Evolutionary conservation across 2,329 filamentous ascomycete genomes (phyloP), one percentile per base, ranked within the genome.

Genomic region (Stylonectria norvegica): DNA sequence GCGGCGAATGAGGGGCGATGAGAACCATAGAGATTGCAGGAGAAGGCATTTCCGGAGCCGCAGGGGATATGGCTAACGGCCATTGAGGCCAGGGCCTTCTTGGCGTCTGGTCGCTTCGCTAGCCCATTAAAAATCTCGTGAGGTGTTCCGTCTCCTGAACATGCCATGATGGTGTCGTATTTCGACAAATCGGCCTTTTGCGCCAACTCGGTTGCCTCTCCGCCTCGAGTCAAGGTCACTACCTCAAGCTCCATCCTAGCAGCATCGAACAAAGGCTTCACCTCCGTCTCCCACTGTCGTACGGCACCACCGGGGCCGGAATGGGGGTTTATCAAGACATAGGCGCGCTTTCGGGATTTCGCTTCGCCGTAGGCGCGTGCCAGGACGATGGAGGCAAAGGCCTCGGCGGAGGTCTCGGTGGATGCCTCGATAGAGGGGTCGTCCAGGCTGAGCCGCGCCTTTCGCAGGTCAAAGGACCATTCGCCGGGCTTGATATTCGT

Each of bases 121-220:
- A 98, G 69, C 0, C 93, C 93, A 60, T 98, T 97, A 71, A 96
- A 95, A 7, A 95, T 85, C 65, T 98, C 93, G 61, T 95, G 85
- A 0, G 89, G 85, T 27, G 95, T 73, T 8, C 93, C 93, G 56
- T 98, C 93, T 4, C 93, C 93, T 1, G 91, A 96, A 60, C 89
- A 93, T 47, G 88, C 87, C 18, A 91, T 81, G 11, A 97, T 77
- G 7, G 89, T 84, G 66, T 98, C 93, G 63, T 82, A 95, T 2
- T 75, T 78, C 34, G 89, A 78, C 19, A 93, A 75, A 58, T 96
- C 86, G 34, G 95, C 66, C 29, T 81, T 74, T 58, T 86, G 75
- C 9, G 81, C 83, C 45, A 97, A 82, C 15, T 88, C 84, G 2
- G 83, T 73, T 1, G 87, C 93, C 65, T 97, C 86, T 4, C 89